Percentiles rank a stretch among this genome's conserved stretches.
phyloP scores from a whole-genome alignment of 768 basidiomycete species.

The Kwoniella bestiolae region DNA sequence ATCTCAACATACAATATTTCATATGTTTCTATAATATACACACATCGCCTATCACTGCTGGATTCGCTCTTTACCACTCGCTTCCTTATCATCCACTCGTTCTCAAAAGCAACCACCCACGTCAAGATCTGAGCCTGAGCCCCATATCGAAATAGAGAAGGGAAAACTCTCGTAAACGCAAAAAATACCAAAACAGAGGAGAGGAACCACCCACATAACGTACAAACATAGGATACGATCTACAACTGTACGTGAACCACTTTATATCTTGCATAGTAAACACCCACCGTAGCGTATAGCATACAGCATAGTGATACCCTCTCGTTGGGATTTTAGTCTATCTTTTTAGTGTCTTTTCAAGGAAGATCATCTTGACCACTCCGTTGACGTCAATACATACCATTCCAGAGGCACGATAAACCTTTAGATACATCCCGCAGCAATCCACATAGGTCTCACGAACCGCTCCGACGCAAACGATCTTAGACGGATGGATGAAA shows the following conservation, averaged over 20 bases:
- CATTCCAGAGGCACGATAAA: not conserved
- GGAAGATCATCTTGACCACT: no score
- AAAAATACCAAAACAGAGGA: not conserved
- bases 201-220: not conserved
- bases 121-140: not conserved
- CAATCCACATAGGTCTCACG: no score
- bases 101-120: not conserved
- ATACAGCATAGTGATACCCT: not conserved
- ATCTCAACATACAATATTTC: not conserved
- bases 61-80: no score
- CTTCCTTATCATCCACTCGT: no score
- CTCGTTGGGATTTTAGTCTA: no score
- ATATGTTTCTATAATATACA: not conserved
- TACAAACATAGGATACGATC: not conserved
- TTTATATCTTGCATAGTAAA: no score
- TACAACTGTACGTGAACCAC: no score
- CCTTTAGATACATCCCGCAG: no score
- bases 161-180: not conserved
- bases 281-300: no score
- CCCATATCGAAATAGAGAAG: not conserved
- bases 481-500: no score
- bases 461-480: no score
- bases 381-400: not conserved
- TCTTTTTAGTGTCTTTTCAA: constrained; percentile 7
- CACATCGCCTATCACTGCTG: no score